Conservation (phyloP, 1,284 basidiomycete genomes). For the Mrakiaceae sp. region DNA sequence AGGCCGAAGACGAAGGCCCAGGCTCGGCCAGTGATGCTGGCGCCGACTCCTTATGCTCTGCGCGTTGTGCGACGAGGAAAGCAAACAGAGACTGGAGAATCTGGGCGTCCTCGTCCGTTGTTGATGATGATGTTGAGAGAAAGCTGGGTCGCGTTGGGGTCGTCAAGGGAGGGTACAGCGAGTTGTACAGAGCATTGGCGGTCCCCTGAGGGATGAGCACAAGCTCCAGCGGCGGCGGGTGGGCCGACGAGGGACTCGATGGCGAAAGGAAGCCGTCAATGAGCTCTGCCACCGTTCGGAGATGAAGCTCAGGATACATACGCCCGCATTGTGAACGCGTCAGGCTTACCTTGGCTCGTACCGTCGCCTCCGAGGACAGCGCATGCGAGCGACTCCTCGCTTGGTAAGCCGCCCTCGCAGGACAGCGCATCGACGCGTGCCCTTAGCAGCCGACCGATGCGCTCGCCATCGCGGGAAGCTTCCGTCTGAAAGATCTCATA, state of each 20-base stretch:
- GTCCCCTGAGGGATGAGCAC: constrained; percentile 13
- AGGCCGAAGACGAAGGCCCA: neutral
- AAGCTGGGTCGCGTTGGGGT: neutral
- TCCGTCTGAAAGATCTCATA: no score
- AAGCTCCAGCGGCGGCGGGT: neutral
- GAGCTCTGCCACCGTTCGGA: constrained; percentile 1
- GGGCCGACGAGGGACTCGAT: neutral
- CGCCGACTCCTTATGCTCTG: neutral
- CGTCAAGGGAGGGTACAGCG: neutral
- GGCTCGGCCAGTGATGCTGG: neutral
- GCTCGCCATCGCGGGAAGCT: no score
- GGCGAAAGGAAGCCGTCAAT: constrained; percentile 11
- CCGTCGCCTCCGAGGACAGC: constrained; percentile 13
- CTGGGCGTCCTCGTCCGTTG: neutral
- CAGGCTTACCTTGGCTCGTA: constrained; percentile 2
- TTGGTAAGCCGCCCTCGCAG: no score
- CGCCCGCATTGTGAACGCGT: neutral
- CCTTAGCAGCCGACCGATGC: no score
- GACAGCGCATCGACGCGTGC: no score
- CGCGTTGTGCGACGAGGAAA: neutral
- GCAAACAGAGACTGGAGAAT: neutral
- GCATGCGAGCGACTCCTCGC: no score
- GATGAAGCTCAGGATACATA: neutral
- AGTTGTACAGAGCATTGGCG: constrained; percentile 16
- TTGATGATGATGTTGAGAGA: neutral